Evolutionary conservation across 164 flowering plant species (phyloP).

Genomic region (Buxus sempervirens): DNA sequence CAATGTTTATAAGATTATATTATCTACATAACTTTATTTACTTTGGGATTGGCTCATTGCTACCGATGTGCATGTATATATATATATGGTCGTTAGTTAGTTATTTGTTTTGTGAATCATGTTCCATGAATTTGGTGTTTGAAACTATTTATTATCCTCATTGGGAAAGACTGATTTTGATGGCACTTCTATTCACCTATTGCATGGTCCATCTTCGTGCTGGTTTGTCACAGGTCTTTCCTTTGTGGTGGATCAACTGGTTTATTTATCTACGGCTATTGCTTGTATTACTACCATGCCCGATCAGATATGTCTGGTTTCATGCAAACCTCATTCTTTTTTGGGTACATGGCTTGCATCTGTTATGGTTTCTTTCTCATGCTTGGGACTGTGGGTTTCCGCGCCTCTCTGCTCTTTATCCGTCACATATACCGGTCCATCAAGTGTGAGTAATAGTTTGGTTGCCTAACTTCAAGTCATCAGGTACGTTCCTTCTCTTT

Average conservation of each 20-base stretch:
- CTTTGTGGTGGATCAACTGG: conserved; percentile 42
- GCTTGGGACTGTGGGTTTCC: conserved; percentile 42
- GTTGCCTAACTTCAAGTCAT: background rate
- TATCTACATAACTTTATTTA: background rate
- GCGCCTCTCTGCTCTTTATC: conserved; percentile 35
- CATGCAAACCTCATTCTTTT: conserved; percentile 41
- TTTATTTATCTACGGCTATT: conserved; percentile 34
- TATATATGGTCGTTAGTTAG: too few relatives aligned
- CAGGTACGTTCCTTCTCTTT: conserved; percentile 13
- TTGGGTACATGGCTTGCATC: conserved; percentile 45
- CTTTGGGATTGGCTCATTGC: background rate
- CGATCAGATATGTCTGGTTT: conserved; percentile 44
- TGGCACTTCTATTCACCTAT: background rate
- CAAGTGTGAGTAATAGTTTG: conserved; percentile 30
- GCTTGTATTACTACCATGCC: conserved; percentile 38
- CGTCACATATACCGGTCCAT: conserved; percentile 41
- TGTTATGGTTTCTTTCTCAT: conserved; percentile 43
- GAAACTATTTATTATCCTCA: background rate
- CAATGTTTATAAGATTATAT: background rate
- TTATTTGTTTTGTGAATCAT: background rate
- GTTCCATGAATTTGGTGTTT: background rate
- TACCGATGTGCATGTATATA: background rate
- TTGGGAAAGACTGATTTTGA: background rate
- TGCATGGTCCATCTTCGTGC: background rate
- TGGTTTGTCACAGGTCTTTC: conserved; percentile 28